Base-by-base conservation (phyloP, 2,329 filamentous ascomycete species). In the Fusarium sp. region DNA sequence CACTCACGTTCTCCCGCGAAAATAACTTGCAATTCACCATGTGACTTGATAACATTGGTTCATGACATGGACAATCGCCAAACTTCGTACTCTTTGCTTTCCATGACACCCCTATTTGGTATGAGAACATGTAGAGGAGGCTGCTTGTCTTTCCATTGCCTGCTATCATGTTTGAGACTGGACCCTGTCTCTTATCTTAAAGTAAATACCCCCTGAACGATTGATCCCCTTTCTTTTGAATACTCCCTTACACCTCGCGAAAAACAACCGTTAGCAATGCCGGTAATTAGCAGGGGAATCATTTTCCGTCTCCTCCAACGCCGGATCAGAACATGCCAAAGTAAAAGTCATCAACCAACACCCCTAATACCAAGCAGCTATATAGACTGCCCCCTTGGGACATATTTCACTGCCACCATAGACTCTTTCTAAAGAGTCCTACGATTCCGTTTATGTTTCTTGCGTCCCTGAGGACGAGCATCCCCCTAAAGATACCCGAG, bases 241-340 rank as follows among this genome's bases (percentile, higher is more conserved):
- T 62, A 69, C 70, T 68, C 74, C 69, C 52, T 54, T 64, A 60
- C 70, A 71, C 70, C 68, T 77, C 59, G 71, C 63, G 61, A 75
- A 77, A 77, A 78, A 66, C 30, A 73, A 62, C 68, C 58, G 59
- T 73, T 63, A 64, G 58, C 47, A 63, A 75, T 75, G 61, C 69
- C 42, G 45, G 50, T 56, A 70, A 70, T 59, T 67, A 63, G 70
- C 70, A 70, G 76, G 80, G 80, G 75, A 80, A 79, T 81, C 75
- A 66, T 75, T 78, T 77, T 78, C 58, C 73, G 62, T 76, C 67
- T 75, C 76, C 75, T 77, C 73, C 63, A 78, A 78, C 76, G 76
- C 76, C 76, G 45, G 63, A 62, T 70, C 66, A 72, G 66, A 70
- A 70, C 68, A 73, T 61, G 70, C 73, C 63, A 63, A 73, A 75